Evolutionary conservation across 2,329 filamentous ascomycete genomes (phyloP).

Genomic region (Penicillium janthinellum): DNA sequence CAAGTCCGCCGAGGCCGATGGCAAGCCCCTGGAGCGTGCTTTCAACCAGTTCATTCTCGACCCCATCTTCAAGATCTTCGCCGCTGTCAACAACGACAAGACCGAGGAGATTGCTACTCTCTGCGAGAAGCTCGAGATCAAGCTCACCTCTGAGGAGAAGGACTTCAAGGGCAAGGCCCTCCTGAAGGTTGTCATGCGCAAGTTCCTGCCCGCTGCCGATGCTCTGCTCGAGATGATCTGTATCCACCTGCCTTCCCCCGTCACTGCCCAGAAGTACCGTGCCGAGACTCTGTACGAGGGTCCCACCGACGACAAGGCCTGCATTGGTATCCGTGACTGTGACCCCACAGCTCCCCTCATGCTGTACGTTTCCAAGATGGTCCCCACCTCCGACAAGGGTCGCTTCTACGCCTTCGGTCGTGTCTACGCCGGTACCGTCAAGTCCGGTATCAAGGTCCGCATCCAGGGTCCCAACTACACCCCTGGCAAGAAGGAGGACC

Average conservation of each 20-base stretch:
- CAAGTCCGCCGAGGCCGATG: conserved; percentile 79
- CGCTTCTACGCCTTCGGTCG: conserved; percentile 99
- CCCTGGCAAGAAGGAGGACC: conserved; percentile 97
- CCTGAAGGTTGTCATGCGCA: conserved; percentile 97
- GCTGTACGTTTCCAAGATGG: conserved; percentile 99
- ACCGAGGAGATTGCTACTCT: conserved; percentile 84
- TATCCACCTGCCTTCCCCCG: conserved; percentile 94
- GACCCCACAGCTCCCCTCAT: conserved; percentile 98
- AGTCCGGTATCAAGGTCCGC: conserved; percentile 97
- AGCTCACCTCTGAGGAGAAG: conserved; percentile 82
- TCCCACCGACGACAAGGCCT: conserved; percentile 86
- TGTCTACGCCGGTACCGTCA: conserved; percentile 99
- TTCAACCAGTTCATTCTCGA: conserved; percentile 99
- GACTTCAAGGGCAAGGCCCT: conserved; percentile 97
- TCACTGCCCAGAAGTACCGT: conserved; percentile 96
- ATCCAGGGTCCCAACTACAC: conserved; percentile 99
- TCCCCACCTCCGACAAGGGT: conserved; percentile 98
- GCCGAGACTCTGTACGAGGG: conserved; percentile 98
- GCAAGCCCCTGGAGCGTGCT: conserved; percentile 90
- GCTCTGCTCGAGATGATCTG: conserved; percentile 99
- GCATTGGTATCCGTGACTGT: conserved; percentile 97
- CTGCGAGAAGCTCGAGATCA: conserved; percentile 91
- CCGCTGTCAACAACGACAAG: conserved; percentile 97
- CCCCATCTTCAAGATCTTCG: conserved; percentile 99
- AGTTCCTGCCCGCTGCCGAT: conserved; percentile 97